Base-by-base conservation (phyloP, 345 rosid species). In the Lepidium didymum region DNA sequence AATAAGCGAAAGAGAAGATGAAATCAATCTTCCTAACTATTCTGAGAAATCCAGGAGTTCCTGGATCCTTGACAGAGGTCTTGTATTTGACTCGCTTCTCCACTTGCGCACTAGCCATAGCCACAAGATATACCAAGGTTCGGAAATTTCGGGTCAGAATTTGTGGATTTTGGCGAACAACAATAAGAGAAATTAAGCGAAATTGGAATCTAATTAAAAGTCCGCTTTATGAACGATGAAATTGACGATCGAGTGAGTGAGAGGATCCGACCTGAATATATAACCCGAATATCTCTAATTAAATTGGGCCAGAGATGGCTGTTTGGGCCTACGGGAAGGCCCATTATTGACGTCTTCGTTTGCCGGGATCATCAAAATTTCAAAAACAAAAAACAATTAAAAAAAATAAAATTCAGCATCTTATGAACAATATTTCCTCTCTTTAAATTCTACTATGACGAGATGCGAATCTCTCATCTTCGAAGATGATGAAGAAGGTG, bases 1-100 rank as follows among this genome's bases (percentile, higher is more conserved):
- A 9, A 15, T 18, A 46, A 55, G 59, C 59, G 42, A 55, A 55
- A 34, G 11, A 36, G 3, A 56, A 35, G 43, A 11, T 10, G 13
- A 15, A 55, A 35, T 15, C 6, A 55, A 35, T 15, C 6, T 35
- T 6, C 45, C 12, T 37, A 29, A 91, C 97, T 84, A 89, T 58
- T 65, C 81, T 75, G 14, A 91, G 80, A 64, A 77, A 82, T 42
- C 97, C 96, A 21, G 90, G 86, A 62, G 87, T 81, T 59, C 97
- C 97, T 11, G 92, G 84, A 56, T 91, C 94, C 79, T 84, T 91
- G n/a, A 86, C 76, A 3, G 87, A 72, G 55, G 81, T 82, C 75
- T 91, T 91, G 84, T 84, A 89, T 79, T 84, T 89, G 54, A 79
- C 94, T 55, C 81, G 78, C 76, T 84, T 91, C 10, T 81, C 77